These are phyloP conservation scores for Pleomassaria siparia DNA, from an alignment of 2,329 filamentous ascomycete species.

Conservation along the genomic window DNA sequence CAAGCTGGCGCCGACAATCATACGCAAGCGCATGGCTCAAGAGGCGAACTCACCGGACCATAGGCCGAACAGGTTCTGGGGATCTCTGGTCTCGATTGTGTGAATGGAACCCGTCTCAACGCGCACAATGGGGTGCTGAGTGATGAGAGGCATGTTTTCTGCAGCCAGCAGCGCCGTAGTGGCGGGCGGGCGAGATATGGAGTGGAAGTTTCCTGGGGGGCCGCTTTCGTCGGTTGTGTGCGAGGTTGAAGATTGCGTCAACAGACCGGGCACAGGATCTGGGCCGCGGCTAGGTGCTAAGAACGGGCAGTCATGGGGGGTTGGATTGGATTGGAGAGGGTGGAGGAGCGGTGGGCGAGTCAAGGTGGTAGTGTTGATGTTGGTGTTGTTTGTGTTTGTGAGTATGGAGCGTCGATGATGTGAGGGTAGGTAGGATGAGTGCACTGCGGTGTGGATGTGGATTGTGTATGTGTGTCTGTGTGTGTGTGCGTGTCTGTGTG, in stretches of 20 bases:
- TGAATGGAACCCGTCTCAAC: constrained; percentile 91
- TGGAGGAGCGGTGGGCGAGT: background rate
- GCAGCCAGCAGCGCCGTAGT: constrained; percentile 12
- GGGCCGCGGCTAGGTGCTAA: constrained; percentile 10
- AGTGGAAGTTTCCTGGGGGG: constrained; percentile 5
- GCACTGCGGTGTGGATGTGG: background rate
- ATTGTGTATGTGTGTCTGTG: background rate
- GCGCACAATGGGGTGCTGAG: constrained; percentile 83
- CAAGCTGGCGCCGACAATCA: constrained; percentile 10
- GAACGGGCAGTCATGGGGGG: constrained; percentile 1
- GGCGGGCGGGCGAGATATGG: constrained; percentile 11
- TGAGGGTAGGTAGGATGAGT: no score
- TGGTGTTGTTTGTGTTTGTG: background rate
- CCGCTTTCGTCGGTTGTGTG: constrained; percentile 19
- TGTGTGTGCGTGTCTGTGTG: background rate
- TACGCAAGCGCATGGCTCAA: constrained; percentile 8
- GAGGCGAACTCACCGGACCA: constrained; percentile 72
- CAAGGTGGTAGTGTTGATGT: no score
- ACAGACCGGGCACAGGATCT: constrained; percentile 13
- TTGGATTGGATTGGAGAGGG: background rate
- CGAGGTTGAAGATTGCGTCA: constrained; percentile 20
- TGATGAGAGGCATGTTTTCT: constrained; percentile 73
- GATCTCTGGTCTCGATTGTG: constrained; percentile 90
- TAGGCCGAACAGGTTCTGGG: constrained; percentile 93
- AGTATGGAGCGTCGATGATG: no score